Conservation (phyloP, 2,329 filamentous ascomycete genomes). For the Sporothrix mexicana region DNA sequence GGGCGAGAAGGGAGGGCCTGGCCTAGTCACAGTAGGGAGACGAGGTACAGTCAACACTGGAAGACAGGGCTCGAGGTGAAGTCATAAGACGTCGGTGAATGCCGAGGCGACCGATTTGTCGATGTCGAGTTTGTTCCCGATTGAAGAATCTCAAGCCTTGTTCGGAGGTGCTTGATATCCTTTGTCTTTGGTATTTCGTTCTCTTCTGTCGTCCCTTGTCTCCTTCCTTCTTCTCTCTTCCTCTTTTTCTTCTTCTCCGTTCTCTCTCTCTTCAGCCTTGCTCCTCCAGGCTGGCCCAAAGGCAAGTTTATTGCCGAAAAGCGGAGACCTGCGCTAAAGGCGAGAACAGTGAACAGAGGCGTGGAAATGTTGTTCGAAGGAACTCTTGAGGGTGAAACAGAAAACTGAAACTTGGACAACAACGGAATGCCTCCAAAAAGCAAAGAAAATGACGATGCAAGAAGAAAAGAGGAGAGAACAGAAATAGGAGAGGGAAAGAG, state of each 20-base stretch:
- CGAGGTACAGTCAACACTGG: no score
- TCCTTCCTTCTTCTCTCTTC: neutral
- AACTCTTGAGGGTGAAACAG: neutral
- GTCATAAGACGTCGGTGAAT: conserved; percentile 5
- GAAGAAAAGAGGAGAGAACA: neutral
- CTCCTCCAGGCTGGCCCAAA: neutral
- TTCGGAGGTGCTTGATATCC: neutral
- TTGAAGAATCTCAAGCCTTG: neutral
- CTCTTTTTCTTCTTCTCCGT: neutral
- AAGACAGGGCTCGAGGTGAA: neutral
- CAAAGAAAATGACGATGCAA: conserved; percentile 8
- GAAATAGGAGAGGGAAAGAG: neutral
- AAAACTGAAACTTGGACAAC: neutral
- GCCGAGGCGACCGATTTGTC: neutral
- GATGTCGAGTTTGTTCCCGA: neutral
- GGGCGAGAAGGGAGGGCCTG: neutral
- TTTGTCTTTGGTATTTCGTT: neutral
- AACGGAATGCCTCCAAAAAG: conserved; percentile 10
- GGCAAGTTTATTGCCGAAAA: conserved; percentile 27
- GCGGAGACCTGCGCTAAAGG: conserved; percentile 26
- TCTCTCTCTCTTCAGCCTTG: conserved; percentile 25
- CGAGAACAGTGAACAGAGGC: neutral
- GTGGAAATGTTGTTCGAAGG: neutral
- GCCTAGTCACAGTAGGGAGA: neutral
- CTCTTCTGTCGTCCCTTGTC: neutral